Evolutionary conservation across 73 alveolate species (phyloP).

Genomic region (Paramecium sexaurelia): DNA sequence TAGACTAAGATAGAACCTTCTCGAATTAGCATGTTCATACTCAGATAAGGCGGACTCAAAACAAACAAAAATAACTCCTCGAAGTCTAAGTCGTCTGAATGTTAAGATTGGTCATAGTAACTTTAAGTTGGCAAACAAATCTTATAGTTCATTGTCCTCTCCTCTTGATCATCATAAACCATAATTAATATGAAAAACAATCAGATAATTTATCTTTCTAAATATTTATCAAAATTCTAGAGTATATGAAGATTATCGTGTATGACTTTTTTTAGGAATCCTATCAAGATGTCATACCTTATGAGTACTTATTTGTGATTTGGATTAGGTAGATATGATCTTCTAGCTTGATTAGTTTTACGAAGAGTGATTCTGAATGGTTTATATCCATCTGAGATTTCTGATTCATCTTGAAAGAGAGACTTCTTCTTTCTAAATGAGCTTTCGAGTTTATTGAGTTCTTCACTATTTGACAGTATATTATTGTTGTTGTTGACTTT

Average conservation of each 20-base stretch:
- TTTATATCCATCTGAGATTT: background rate
- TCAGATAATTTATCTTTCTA: background rate
- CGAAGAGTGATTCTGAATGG: background rate
- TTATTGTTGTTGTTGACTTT: background rate
- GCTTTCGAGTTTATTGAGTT: background rate
- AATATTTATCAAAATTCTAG: background rate
- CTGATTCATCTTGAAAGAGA: background rate
- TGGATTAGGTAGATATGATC: background rate
- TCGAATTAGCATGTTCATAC: background rate
- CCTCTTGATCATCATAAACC: constrained; percentile 24
- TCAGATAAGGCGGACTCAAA: constrained; percentile 12
- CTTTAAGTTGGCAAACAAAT: background rate
- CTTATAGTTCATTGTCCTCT: constrained; percentile 22
- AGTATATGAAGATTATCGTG: background rate
- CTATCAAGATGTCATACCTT: background rate
- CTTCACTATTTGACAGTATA: background rate
- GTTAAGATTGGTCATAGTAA: background rate
- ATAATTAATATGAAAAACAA: background rate
- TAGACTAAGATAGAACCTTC: background rate
- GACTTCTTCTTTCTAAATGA: background rate
- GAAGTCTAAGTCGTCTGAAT: background rate
- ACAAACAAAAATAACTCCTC: constrained; percentile 1
- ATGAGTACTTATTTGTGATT: background rate
- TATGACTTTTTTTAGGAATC: background rate
- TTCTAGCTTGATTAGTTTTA: background rate